Conservation (phyloP, 2,329 filamentous ascomycete genomes). For the Ceratocystis alfenasii region DNA sequence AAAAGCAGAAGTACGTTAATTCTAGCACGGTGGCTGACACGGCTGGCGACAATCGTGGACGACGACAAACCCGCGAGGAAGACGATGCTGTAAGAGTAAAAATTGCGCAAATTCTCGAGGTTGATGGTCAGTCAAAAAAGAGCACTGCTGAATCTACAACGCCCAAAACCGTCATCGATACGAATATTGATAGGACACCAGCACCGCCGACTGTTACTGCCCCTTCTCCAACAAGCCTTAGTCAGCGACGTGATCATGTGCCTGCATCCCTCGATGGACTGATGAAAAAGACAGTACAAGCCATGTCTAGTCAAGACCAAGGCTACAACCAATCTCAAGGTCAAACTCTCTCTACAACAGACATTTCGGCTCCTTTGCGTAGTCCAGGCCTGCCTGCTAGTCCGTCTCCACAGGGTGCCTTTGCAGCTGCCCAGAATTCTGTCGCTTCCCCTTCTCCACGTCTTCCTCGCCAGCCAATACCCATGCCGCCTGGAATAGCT, state of each 20-base stretch:
- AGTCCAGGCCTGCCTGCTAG: slow-evolving; percentile 51
- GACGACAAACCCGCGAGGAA: slow-evolving; percentile 74
- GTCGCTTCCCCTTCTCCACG: slow-evolving; percentile 45
- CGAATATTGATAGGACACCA: slow-evolving; percentile 20
- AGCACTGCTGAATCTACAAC: slow-evolving; percentile 38
- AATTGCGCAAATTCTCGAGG: slow-evolving; percentile 54
- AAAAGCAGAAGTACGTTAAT: slow-evolving; percentile 31
- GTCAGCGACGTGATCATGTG: slow-evolving; percentile 30
- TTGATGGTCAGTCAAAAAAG: slow-evolving; percentile 62
- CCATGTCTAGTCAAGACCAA: slow-evolving; percentile 24
- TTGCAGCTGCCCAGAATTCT: background rate
- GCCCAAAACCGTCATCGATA: slow-evolving; percentile 1
- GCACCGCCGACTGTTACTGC: slow-evolving; percentile 25
- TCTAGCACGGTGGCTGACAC: no score
- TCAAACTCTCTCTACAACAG: background rate
- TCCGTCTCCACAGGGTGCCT: slow-evolving; percentile 39
- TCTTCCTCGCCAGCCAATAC: slow-evolving; percentile 60
- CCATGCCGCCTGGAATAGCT: slow-evolving; percentile 43
- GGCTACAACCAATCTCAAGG: no score
- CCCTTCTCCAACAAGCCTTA: slow-evolving; percentile 31
- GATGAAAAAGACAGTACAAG: slow-evolving; percentile 32
- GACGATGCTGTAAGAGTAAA: slow-evolving; percentile 70
- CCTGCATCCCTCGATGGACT: slow-evolving; percentile 44
- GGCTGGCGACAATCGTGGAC: slow-evolving; percentile 52
- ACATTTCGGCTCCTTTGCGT: slow-evolving; percentile 35